A percentile compares a stretch with the other conserved stretches of the same genome.
Evolutionary conservation across 2,329 filamentous ascomycete species (phyloP).

Genomic region (Venturia oleaginea): DNA sequence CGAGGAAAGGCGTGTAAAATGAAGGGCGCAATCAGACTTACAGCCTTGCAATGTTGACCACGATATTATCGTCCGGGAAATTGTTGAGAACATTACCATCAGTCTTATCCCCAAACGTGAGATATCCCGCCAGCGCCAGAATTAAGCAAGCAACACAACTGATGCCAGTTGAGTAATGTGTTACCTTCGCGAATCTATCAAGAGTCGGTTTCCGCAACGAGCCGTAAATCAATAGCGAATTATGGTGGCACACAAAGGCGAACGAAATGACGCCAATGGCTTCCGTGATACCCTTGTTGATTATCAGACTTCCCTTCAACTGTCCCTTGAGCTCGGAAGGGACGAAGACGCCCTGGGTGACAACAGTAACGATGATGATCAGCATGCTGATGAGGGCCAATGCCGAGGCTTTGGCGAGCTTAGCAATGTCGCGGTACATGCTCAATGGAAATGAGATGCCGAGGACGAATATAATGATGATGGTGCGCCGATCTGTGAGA

Average conservation of each 20-base stretch:
- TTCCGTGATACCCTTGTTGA: conserved; percentile 86
- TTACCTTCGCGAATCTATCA: conserved; percentile 87
- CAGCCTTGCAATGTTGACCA: conserved; percentile 91
- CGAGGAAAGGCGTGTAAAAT: conserved; percentile 2
- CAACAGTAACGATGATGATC: conserved; percentile 77
- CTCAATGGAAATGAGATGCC: conserved; percentile 85
- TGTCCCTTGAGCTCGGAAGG: conserved; percentile 63
- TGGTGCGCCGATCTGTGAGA: conserved; percentile 68
- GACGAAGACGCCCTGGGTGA: conserved; percentile 72
- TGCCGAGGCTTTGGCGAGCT: conserved; percentile 94
- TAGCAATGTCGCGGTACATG: conserved; percentile 92
- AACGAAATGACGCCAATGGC: conserved; percentile 98
- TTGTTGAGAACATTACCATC: conserved; percentile 97
- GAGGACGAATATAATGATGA: conserved; percentile 81
- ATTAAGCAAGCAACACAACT: conserved; percentile 86
- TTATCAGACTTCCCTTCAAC: conserved; percentile 60
- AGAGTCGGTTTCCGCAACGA: conserved; percentile 90
- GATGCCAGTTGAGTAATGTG: conserved; percentile 83
- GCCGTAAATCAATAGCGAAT: conserved; percentile 94
- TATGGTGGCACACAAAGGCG: conserved; percentile 78
- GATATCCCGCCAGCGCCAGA: conserved; percentile 81
- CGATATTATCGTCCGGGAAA: conserved; percentile 78
- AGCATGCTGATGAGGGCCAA: conserved; percentile 88
- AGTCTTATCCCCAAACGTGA: conserved; percentile 87
- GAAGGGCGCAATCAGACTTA: conserved; percentile 24